Evolutionary conservation across 805 yeast species (phyloP).

Genomic region (Ogataea haglerorum): DNA sequence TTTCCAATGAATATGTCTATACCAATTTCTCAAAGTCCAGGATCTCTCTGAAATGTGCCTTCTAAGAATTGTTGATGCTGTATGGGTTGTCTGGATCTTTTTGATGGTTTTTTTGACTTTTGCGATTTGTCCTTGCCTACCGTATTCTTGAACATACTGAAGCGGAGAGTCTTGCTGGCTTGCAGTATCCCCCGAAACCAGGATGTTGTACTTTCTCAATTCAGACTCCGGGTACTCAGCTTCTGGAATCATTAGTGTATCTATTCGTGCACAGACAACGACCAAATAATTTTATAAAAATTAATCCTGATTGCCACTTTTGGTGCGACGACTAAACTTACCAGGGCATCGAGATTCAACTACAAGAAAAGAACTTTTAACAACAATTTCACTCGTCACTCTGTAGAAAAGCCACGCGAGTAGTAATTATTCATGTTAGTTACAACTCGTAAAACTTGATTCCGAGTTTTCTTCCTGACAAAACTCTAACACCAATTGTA

Average conservation of each 20-base stretch:
- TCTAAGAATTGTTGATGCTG: conserved; percentile 22
- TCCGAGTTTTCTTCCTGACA: too few relatives aligned
- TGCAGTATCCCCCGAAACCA: neutral
- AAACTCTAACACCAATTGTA: too few relatives aligned
- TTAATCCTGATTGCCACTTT: too few relatives aligned
- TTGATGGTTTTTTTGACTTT: conserved; percentile 15
- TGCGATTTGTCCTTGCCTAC: conserved; percentile 32
- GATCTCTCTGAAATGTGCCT: conserved; percentile 68
- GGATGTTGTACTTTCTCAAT: conserved; percentile 22
- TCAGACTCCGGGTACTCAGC: conserved; percentile 33
- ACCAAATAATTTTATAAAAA: neutral
- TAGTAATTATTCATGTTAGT: too few relatives aligned
- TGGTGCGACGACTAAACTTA: too few relatives aligned
- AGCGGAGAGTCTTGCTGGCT: conserved; percentile 1
- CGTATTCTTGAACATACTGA: conserved; percentile 2
- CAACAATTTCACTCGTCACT: too few relatives aligned
- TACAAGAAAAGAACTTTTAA: too few relatives aligned
- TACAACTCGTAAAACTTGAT: too few relatives aligned
- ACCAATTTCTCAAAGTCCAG: conserved; percentile 71
- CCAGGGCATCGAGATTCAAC: too few relatives aligned
- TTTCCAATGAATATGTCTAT: conserved; percentile 72
- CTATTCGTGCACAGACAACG: neutral
- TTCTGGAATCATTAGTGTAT: conserved; percentile 22
- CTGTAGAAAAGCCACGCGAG: too few relatives aligned
- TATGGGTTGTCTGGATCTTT: conserved; percentile 22